Conservation (phyloP, 371 early-diverging fungal species). For the Entomophthora muscae region DNA sequence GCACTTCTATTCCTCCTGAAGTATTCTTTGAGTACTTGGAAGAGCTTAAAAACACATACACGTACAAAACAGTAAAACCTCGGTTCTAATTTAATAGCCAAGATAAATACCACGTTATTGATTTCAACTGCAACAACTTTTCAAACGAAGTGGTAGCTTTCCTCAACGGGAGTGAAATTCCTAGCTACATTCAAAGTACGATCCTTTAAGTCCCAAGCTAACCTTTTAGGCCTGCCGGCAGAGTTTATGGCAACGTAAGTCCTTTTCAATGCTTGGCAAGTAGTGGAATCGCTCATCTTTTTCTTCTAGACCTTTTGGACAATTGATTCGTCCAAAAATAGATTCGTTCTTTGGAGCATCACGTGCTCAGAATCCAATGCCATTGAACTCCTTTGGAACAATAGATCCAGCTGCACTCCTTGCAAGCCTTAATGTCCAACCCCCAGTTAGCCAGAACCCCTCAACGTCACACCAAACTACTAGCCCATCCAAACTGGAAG, state of each 20-base stretch:
- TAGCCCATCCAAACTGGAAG: not conserved
- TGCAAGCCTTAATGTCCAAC: not conserved
- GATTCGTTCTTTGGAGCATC: conserved; percentile 32
- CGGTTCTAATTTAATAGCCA: conserved; percentile 19
- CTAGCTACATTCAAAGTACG: conserved; percentile 33
- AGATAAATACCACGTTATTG: conserved; percentile 73
- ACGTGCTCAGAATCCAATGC: conserved; percentile 33
- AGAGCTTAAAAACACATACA: conserved; percentile 35
- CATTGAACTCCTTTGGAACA: not conserved
- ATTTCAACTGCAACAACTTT: conserved; percentile 79
- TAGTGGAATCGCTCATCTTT: too few relatives aligned
- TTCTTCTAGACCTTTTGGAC: conserved; percentile 49
- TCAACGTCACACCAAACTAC: too few relatives aligned
- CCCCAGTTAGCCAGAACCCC: too few relatives aligned
- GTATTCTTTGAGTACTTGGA: conserved; percentile 61
- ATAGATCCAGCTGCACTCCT: not conserved
- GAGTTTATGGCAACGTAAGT: conserved; percentile 47
- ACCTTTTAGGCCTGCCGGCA: conserved; percentile 26
- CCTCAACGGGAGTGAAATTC: conserved; percentile 57
- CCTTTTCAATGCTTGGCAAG: too few relatives aligned
- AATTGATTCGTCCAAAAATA: conserved; percentile 54
- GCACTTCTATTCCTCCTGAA: conserved; percentile 57
- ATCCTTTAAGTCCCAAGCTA: not conserved
- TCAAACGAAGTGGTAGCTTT: conserved; percentile 60
- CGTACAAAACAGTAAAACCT: conserved; percentile 24